Evolutionary conservation across 2,329 filamentous ascomycete species (phyloP).

Genomic region (Mycosphaerella sp.): DNA sequence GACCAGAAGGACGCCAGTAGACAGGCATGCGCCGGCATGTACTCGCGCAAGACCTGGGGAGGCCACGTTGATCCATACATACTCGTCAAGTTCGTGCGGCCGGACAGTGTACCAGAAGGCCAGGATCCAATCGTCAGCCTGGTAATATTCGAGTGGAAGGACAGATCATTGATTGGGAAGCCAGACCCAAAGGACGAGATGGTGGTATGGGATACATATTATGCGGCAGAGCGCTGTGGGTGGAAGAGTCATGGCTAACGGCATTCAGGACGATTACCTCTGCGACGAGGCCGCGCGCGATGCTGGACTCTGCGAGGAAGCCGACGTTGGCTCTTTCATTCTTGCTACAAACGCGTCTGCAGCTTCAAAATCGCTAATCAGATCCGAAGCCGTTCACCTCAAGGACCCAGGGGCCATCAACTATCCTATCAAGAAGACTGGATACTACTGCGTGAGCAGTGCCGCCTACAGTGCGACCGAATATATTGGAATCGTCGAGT

Average conservation of each 20-base stretch:
- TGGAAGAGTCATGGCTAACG: constrained; percentile 4
- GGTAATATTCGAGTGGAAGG: constrained; percentile 90
- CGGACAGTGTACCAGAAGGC: constrained; percentile 49
- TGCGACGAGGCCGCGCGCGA: constrained; percentile 68
- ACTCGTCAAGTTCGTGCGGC: constrained; percentile 66
- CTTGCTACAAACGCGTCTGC: constrained; percentile 68
- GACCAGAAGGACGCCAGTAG: constrained; percentile 68
- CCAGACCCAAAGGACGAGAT: constrained; percentile 43
- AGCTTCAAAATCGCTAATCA: constrained; percentile 62
- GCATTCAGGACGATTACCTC: constrained; percentile 56
- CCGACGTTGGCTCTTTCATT: constrained; percentile 79
- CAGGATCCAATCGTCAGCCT: constrained; percentile 73
- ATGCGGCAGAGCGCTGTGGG: background rate
- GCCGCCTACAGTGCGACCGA: constrained; percentile 60
- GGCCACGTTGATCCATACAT: constrained; percentile 86
- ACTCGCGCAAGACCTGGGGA: constrained; percentile 82
- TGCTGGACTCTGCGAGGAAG: constrained; percentile 63
- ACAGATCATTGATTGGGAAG: constrained; percentile 71
- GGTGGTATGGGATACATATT: background rate
- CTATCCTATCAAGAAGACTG: constrained; percentile 81
- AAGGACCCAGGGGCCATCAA: constrained; percentile 68
- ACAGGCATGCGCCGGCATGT: constrained; percentile 90
- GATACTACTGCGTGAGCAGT: constrained; percentile 91
- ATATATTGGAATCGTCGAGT: constrained; percentile 78
- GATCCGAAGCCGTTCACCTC: constrained; percentile 75